Base-by-base conservation (phyloP, 192 early-diverging fungal genomes). In the Thamnidium elegans region DNA sequence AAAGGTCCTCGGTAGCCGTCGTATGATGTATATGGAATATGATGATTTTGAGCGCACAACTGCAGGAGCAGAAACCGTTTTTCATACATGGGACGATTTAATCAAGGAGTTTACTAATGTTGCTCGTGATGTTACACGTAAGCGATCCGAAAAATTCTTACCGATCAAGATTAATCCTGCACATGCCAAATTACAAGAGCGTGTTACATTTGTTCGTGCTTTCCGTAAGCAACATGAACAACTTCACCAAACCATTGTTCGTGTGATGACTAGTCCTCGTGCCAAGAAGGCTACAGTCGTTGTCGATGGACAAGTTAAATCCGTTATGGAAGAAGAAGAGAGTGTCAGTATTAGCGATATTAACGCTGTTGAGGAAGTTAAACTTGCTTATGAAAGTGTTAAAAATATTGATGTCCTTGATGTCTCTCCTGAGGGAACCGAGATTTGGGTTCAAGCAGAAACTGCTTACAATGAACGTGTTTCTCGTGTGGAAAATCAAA, bases 191-290 rank as follows among this genome's bases (percentile, higher is more conserved):
- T 85, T 99, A 51, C 94, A 98, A 78, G 98, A 99, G 72, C 87
- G 98, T 58, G 74, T 98, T 52, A 76, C 74, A 7, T 99, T 96
- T 75, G 85, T 99, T 36, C 84, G 89, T 50, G 81, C 84, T 69
- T 99, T 99, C 82, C 82, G 98, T 62, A 87, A 90, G 74, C 93
- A 95, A 78, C 98, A 99, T 72, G 95, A 97, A 75, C 95, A 99
- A 80, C 85, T 99, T n/a, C 89, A 94, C 69, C 86, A 90, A 68
- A 99, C 97, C 8, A 97, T 99, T 45, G 79, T 90, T 43, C 92
- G 89, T 72, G 96, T 99, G 26, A 96, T 97, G 88, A 74, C 79
- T 70, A 86, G 68, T 56, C 86, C 70, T 62, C 76, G 64, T 50
- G 68, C 72, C 8, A 69, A 66, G 15, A 65, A 63, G 31, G 76